Evolutionary conservation across 1,139 yeast genomes (phyloP), one percentile per base, ranked within the genome.

Genomic region (Nakaseomyces delphensis): DNA sequence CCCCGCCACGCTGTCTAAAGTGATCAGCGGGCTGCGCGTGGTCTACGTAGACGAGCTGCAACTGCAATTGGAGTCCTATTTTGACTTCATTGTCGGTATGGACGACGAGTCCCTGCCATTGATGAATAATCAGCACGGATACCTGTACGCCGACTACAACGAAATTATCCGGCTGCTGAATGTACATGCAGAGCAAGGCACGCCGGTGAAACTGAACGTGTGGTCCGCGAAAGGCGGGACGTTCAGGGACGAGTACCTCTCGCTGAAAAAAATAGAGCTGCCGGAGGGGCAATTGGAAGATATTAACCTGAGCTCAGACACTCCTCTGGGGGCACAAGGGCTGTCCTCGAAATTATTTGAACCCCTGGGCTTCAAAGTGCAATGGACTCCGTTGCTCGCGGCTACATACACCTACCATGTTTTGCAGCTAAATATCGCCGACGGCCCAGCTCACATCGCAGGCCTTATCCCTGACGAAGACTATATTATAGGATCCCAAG

Each of bases 221-320:
- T 91, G 96, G 95, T 79, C 77, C 42, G 91, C 95, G 3, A 89
- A 89, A 63, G 98, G 98, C 24, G 89, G 94, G 2, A 60, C 71
- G 3, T 62, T 53, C 42, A 50, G 63, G 38, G 64, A 59, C 29
- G 60, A 55, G 42, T 59, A 59, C 43, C 8, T 62, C n/a, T 51
- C 59, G 14, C 53, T 59, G 10, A 44, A 47, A 9, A 43, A 53
- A 2, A 55, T 50, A 32, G 54, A 52, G 4, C 18, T 23, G 9
- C 24, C 20, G n/a, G 43, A 36, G 21, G 37, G 45, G 8, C 46
- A 46, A n/a, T 42, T 58, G 39, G 60, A 56, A 27, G 63, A 59
- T 7, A 50, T 59, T 7, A 51, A 61, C 0, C 43, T 60, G 24
- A 24, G 25, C 14, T 18, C 28, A 14, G 47, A 42, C 25, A 13